Evolutionary conservation across 441 rosid species (phyloP).

Genomic region (Corymbia calophylla): DNA sequence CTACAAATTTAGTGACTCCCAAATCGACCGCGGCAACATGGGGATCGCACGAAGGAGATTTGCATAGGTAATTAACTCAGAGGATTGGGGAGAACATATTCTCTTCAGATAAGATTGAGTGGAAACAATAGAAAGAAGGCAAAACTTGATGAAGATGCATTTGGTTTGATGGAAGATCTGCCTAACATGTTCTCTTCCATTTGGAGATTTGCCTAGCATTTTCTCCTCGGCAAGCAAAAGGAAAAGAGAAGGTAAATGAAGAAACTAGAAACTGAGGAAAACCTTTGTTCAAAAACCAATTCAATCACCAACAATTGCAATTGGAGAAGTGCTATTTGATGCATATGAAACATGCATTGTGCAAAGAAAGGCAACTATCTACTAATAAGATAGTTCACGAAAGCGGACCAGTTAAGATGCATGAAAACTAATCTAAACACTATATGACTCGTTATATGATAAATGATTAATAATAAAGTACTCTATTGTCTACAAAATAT

Average conservation of each 20-base stretch:
- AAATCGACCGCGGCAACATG: background rate
- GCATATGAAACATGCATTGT: background rate
- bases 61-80: background rate
- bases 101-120: background rate
- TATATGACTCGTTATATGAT: background rate
- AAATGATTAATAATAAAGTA: background rate
- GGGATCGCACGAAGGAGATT: background rate
- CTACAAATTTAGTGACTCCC: background rate
- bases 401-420: background rate
- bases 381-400: background rate
- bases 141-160: background rate
- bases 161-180: background rate
- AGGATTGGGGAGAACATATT: background rate
- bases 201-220: background rate
- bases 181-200: background rate
- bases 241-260: background rate
- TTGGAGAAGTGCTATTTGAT: background rate
- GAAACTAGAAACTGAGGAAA: background rate
- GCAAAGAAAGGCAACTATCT: background rate
- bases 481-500: background rate
- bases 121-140: background rate
- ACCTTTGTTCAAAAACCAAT: background rate
- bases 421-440: background rate
- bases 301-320: background rate
- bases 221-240: background rate